A percentile compares a stretch with the other conserved stretches of the same genome.
Evolutionary conservation across 495 filamentous ascomycete genomes (phyloP).

Genomic region (Hypoxylon cercidicola): DNA sequence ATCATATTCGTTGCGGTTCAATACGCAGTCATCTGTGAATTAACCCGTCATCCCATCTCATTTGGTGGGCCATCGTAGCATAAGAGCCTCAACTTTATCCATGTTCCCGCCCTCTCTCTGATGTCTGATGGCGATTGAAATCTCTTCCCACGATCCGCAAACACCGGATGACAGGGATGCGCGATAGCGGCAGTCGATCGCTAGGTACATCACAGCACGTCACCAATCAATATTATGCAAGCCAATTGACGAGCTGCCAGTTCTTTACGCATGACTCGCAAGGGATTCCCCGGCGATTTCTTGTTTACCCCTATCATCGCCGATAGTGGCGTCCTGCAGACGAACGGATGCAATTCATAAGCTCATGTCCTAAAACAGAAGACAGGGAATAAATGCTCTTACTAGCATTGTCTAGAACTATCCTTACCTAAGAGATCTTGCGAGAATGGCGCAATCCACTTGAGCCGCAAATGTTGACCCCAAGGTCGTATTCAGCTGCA

Average conservation of each 20-base stretch:
- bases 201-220: constrained; percentile 21
- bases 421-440: not conserved
- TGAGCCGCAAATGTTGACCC: constrained; percentile 25
- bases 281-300: not conserved
- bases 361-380: not conserved
- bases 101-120: not conserved
- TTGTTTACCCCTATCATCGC: constrained; percentile 7
- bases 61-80: not conserved
- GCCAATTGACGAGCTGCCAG: constrained; percentile 18
- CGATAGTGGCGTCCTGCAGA: constrained; percentile 27
- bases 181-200: constrained; percentile 13
- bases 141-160: constrained; percentile 1
- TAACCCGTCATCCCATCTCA: not conserved
- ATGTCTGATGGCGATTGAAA: constrained; percentile 2
- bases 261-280: constrained; percentile 12
- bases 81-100: constrained; percentile 26
- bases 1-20: not conserved
- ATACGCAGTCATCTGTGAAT: not conserved
- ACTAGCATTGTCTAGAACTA: not conserved
- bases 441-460: constrained; percentile 10
- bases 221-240: constrained; percentile 36
- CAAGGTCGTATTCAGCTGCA: constrained; percentile 27
- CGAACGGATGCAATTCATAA: constrained; percentile 11
- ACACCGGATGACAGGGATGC: constrained; percentile 3
- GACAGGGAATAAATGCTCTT: not conserved